These are phyloP conservation scores for Anthracocystis panici-leucophaei DNA, from an alignment of 1,284 basidiomycete species.

Conservation along the genomic window DNA sequence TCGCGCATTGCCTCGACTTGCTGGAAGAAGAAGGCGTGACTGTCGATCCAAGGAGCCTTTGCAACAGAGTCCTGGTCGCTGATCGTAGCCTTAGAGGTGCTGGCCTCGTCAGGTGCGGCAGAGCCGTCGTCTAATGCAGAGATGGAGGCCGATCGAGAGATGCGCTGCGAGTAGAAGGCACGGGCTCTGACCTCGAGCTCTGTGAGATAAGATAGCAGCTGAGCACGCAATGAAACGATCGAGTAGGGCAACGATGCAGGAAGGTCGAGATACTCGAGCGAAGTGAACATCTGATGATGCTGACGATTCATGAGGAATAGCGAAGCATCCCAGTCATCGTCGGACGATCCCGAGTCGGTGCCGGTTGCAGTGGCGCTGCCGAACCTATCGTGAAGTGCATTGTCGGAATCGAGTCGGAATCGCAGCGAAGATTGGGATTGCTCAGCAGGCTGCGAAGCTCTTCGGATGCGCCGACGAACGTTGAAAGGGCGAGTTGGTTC, in stretches of 20 bases:
- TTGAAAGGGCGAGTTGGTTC: conserved; percentile 40
- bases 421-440: conserved; percentile 10
- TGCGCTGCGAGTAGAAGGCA: conserved; percentile 40
- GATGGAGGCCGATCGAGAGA: conserved; percentile 15
- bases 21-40: conserved; percentile 48
- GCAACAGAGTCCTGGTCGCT: neutral
- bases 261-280: conserved; percentile 58
- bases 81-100: neutral
- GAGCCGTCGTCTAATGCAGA: neutral
- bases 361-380: conserved; percentile 40
- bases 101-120: neutral
- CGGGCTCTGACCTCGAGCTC: conserved; percentile 52
- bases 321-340: conserved; percentile 37
- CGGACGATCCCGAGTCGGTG: conserved; percentile 44
- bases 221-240: conserved; percentile 51
- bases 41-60: conserved; percentile 11
- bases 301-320: conserved; percentile 9
- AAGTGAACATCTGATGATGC: conserved; percentile 27
- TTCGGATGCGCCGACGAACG: conserved; percentile 29
- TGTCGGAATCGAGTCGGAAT: conserved; percentile 22
- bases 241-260: conserved; percentile 55
- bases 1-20: conserved; percentile 58
- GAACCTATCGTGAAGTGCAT: conserved; percentile 24
- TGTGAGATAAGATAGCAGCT: conserved; percentile 51
- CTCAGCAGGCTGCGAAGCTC: conserved; percentile 40